A percentile compares a stretch with the other conserved stretches of the same genome.
Evolutionary conservation across 1,284 basidiomycete genomes (phyloP).

Genomic region (Ganoderma sinense): DNA sequence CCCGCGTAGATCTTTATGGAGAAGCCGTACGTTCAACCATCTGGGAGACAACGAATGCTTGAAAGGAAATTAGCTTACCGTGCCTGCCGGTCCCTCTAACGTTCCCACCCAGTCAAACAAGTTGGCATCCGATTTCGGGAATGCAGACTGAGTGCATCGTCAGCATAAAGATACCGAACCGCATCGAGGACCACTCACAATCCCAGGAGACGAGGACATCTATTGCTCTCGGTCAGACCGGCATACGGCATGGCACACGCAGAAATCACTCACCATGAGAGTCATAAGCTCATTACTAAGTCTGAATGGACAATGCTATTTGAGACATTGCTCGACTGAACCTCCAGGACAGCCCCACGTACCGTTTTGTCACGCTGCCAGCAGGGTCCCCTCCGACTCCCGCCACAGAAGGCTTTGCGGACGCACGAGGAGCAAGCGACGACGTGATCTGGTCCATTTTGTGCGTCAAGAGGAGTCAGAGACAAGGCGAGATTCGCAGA

Average conservation of each 20-base stretch:
- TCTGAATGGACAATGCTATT: constrained; percentile 43
- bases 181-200: constrained; percentile 53
- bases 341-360: constrained; percentile 14
- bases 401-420: constrained; percentile 59
- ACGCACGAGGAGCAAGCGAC: constrained; percentile 63
- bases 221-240: constrained; percentile 38
- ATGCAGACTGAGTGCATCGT: constrained; percentile 67
- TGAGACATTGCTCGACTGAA: constrained; percentile 15
- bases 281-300: constrained; percentile 85
- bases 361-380: constrained; percentile 86
- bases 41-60: background rate
- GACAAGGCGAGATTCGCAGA: background rate
- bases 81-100: constrained; percentile 80
- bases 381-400: constrained; percentile 61
- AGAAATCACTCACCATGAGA: constrained; percentile 69
- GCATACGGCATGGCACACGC: background rate
- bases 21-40: constrained; percentile 13
- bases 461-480: background rate
- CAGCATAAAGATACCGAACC: constrained; percentile 1
- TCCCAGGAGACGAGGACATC: constrained; percentile 88
- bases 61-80: constrained; percentile 48
- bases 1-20: constrained; percentile 73
- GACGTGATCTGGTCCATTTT: constrained; percentile 78
- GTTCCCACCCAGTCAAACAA: constrained; percentile 87
- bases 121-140: constrained; percentile 83